phyloP scores from a whole-genome alignment of 331 rosid genomes.

The Acacia pycnantha region DNA sequence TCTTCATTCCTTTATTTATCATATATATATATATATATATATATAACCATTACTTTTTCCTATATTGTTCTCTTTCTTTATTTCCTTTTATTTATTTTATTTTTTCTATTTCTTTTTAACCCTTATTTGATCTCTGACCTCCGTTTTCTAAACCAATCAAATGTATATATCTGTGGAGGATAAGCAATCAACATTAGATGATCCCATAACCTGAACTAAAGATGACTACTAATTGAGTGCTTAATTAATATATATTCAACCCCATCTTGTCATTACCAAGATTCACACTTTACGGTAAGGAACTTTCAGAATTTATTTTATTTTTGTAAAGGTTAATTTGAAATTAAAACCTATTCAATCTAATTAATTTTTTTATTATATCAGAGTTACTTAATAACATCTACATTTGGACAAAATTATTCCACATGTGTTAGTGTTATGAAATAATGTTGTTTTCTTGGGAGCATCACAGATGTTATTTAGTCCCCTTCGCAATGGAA shows the following conservation, averaged over 20 bases:
- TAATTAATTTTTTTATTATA: neutral
- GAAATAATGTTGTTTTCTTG: constrained; percentile 20
- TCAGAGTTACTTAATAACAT: too few relatives aligned
- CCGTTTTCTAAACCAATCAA: neutral
- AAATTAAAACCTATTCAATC: neutral
- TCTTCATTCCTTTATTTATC: neutral
- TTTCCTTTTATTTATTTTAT: neutral
- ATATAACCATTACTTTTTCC: neutral
- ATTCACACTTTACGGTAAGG: constrained; percentile 13
- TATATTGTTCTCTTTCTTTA: too few relatives aligned
- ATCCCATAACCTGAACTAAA: constrained; percentile 4
- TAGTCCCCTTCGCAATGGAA: neutral
- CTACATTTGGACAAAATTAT: neutral
- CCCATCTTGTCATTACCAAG: constrained; percentile 29
- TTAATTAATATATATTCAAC: neutral
- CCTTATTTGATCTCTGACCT: neutral
- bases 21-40: too few relatives aligned
- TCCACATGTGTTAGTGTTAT: neutral
- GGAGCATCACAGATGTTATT: neutral
- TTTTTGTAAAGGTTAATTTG: neutral
- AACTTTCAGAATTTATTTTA: neutral
- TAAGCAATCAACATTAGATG: neutral
- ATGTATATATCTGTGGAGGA: neutral
- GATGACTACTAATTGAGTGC: constrained; percentile 7
- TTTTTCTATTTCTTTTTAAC: neutral